Conservation (phyloP, 2,329 filamentous ascomycete species). For the Sporothrix humicola region DNA sequence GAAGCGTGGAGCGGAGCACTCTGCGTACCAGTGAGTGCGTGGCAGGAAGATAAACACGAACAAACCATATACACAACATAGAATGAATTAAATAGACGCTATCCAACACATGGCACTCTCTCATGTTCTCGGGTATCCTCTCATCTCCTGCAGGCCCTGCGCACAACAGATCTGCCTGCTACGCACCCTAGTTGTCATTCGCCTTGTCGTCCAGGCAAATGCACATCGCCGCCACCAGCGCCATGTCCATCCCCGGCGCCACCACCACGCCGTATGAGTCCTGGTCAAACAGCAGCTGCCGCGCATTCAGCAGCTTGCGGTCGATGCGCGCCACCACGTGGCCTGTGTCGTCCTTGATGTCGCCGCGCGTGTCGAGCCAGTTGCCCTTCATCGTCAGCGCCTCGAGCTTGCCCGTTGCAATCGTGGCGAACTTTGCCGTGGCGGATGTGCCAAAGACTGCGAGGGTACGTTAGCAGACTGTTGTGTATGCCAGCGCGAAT, state of each 20-base stretch:
- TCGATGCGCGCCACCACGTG: constrained; percentile 63
- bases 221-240: constrained; percentile 68
- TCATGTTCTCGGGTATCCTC: too few species aligned
- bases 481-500: too few species aligned
- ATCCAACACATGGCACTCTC: too few species aligned
- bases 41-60: neutral
- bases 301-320: constrained; percentile 61
- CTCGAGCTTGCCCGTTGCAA: constrained; percentile 50
- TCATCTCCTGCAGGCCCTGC: neutral
- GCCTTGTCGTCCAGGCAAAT: constrained; percentile 72
- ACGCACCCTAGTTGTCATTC: constrained; percentile 48
- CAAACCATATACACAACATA: too few species aligned
- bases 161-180: too few species aligned
- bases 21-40: too few species aligned
- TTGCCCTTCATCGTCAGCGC: constrained; percentile 65
- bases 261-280: constrained; percentile 70
- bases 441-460: constrained; percentile 62
- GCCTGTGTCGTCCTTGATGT: constrained; percentile 27
- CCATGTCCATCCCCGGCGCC: constrained; percentile 69
- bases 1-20: neutral
- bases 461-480: neutral
- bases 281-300: constrained; percentile 64
- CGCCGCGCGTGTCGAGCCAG: constrained; percentile 57
- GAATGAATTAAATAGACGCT: neutral
- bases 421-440: constrained; percentile 62